Conservation (phyloP, 2,329 filamentous ascomycete genomes). For the Arthrinium phaeospermum region DNA sequence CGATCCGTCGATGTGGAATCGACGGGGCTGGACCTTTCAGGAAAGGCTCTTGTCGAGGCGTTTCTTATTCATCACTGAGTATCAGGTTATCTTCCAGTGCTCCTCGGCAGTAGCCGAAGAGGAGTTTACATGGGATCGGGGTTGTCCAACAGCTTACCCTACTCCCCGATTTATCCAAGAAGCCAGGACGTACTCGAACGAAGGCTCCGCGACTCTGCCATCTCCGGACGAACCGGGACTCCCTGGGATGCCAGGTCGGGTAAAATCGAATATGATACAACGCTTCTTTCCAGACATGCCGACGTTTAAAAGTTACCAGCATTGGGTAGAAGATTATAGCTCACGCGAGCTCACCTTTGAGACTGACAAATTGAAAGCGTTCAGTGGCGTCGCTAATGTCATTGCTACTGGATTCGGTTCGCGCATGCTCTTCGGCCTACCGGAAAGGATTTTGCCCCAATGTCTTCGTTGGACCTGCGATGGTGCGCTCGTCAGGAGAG, state of each 20-base stretch:
- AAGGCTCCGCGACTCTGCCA: not conserved
- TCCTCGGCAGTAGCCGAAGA: not conserved
- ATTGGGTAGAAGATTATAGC: not conserved
- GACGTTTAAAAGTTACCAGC: not conserved
- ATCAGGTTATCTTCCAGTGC: constrained; percentile 37
- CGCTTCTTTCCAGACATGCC: not conserved
- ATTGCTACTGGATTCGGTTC: not conserved
- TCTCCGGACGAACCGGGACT: not conserved
- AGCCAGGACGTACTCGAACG: too few relatives aligned
- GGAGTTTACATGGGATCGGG: not conserved
- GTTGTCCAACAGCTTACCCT: too few relatives aligned
- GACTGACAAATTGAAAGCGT: not conserved
- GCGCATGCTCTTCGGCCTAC: not conserved
- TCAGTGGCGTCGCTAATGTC: not conserved
- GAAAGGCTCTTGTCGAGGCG: constrained; percentile 26
- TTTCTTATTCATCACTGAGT: constrained; percentile 33
- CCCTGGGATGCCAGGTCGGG: not conserved
- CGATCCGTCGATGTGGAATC: constrained; percentile 6
- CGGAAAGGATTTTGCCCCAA: not conserved
- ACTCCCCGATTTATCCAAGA: too few relatives aligned
- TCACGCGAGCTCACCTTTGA: not conserved
- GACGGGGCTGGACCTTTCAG: constrained; percentile 26
- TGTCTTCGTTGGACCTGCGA: not conserved
- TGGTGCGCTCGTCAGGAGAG: not conserved
- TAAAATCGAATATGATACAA: not conserved